Percentiles rank a stretch among this genome's conserved stretches.
phyloP scores from a whole-genome alignment of 208 protist species.

The Trypanosoma congolense region DNA sequence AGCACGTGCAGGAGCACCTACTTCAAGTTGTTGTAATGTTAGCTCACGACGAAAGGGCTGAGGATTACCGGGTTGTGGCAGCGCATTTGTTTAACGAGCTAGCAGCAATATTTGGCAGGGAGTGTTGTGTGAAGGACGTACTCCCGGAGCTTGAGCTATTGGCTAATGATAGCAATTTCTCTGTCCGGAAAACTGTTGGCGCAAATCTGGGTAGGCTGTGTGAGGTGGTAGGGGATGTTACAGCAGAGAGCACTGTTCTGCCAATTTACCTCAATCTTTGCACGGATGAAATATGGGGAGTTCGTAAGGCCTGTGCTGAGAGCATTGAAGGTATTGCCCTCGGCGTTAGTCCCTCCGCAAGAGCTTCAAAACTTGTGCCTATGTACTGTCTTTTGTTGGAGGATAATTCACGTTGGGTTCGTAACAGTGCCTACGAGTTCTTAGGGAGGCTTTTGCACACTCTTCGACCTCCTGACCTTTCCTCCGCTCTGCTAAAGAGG shows the following conservation, averaged over 20 bases:
- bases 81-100: conserved; percentile 88
- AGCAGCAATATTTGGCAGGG: conserved; percentile 64
- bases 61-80: conserved; percentile 92
- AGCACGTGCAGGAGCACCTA: conserved; percentile 85
- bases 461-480: conserved; percentile 81
- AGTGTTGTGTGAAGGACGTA: conserved; percentile 64
- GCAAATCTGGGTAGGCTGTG: conserved; percentile 71
- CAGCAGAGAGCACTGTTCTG: conserved; percentile 59
- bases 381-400: conserved; percentile 68
- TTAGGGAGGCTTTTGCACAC: conserved; percentile 90
- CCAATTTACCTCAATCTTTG: conserved; percentile 87
- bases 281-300: conserved; percentile 94
- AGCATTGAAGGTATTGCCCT: conserved; percentile 67
- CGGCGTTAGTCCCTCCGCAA: conserved; percentile 51
- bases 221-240: conserved; percentile 42
- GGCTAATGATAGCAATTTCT: conserved; percentile 86
- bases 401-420: conserved; percentile 92
- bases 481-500: conserved; percentile 70
- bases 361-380: conserved; percentile 57
- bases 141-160: conserved; percentile 81
- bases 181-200: conserved; percentile 84
- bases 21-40: conserved; percentile 87
- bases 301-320: conserved; percentile 93
- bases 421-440: conserved; percentile 83
- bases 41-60: conserved; percentile 91